Evolutionary conservation across 768 basidiomycete genomes (phyloP), one percentile per base, ranked within the genome.

Genomic region (Russula lepida): DNA sequence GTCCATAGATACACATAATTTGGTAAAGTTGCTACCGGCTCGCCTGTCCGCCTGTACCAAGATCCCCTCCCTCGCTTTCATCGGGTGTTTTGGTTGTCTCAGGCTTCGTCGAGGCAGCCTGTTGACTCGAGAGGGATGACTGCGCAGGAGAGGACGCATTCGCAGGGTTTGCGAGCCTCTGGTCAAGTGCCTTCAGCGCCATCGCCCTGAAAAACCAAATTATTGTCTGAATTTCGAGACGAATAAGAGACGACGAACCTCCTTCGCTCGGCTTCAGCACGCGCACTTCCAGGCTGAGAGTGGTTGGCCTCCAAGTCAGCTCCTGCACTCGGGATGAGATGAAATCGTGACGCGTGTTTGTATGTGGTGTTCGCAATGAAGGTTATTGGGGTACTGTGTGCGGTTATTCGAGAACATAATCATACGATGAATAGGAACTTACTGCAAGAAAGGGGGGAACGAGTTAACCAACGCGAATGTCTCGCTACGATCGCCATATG

Each of bases 391-490:
- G 81, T 81, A 68, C 94, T 95, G 33, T 21, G 23, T 11, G 44
- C 15, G 3, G 11, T n/a, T 30, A 46, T 25, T n/a, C 47, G 21
- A 52, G 41, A 55, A n/a, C n/a, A n/a, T n/a, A 56, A 28, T 39
- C 50, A 43, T 12, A 15, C 27, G 25, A 54, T 27, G 17, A n/a
- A 43, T 21, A 23, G 6, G n/a, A 3, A 49, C 66, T 49, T 66
- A 98, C 95, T 97, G 91, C 65, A 93, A 74, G 71, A 95, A 84
- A 17, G 95, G 93, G 63, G 97, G 97, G 81, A 99, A 99, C 93
- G 95, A 99, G 60, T 86, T 86, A 19, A 92, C 78, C 68, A 99
- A 84, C 30, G 93, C 86, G 70, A 99, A 99, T 6, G 95, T 98
- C 72, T 99, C 97, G 73, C 89, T 92, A 64, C 94, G 78, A 71